Percentiles rank a stretch among this genome's conserved stretches.
These are phyloP conservation scores for Lycium barbarum DNA, from an alignment of 257 asterid species.

Conservation along the genomic window DNA sequence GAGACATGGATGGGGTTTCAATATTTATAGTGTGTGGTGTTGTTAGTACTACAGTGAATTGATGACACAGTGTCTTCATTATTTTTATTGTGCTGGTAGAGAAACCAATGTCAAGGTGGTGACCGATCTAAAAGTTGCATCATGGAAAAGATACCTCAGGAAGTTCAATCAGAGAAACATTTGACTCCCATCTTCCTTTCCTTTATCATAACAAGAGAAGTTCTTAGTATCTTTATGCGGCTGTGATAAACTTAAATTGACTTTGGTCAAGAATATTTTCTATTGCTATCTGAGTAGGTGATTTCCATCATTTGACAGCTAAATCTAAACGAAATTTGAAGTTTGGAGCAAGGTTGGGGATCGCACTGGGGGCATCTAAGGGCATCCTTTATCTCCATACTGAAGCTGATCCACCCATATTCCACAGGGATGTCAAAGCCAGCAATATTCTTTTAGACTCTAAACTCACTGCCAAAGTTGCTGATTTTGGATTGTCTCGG, in stretches of 20 bases:
- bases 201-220: background rate
- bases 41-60: background rate
- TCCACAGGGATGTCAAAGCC: slow-evolving; percentile 89
- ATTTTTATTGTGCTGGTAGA: background rate
- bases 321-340: slow-evolving; percentile 52
- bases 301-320: slow-evolving; percentile 45
- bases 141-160: background rate
- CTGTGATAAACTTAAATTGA: slow-evolving; percentile 4
- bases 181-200: background rate
- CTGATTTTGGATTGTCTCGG: slow-evolving; percentile 92
- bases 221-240: background rate
- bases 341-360: slow-evolving; percentile 69
- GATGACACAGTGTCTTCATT: background rate
- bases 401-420: slow-evolving; percentile 89
- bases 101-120: slow-evolving; percentile 15
- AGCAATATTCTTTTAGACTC: slow-evolving; percentile 84
- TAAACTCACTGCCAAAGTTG: slow-evolving; percentile 78
- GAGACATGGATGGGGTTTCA: background rate
- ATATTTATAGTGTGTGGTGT: background rate
- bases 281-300: slow-evolving; percentile 10
- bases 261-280: background rate
- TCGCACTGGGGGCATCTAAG: slow-evolving; percentile 79
- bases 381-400: slow-evolving; percentile 93
- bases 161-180: slow-evolving; percentile 11
- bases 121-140: background rate